Percentiles rank a stretch among this genome's conserved stretches.
These are phyloP conservation scores for Bonia amplexicaulis DNA, from an alignment of 176 grass and related monocot genomes.

Conservation along the genomic window DNA sequence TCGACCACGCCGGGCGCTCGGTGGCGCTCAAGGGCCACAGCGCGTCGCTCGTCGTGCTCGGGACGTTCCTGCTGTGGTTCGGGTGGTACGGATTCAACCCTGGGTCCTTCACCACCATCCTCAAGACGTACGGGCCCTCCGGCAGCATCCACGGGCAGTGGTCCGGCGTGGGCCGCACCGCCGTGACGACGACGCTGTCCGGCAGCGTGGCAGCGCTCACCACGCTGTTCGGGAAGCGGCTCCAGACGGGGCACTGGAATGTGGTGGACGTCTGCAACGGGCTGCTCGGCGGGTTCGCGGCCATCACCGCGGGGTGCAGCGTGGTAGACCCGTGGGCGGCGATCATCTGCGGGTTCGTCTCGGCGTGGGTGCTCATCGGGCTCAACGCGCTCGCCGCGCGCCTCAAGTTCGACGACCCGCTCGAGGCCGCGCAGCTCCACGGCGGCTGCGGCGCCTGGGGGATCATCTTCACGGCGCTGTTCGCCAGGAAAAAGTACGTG, in stretches of 20 bases:
- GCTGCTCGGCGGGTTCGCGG: slow-evolving; percentile 87
- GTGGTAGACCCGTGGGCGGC: slow-evolving; percentile 95
- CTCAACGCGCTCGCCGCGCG: slow-evolving; percentile 62
- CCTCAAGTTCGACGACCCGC: slow-evolving; percentile 86
- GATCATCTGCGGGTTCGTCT: slow-evolving; percentile 88
- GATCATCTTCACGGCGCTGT: slow-evolving; percentile 85
- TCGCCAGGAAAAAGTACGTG: slow-evolving; percentile 66
- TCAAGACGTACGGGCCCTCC: slow-evolving; percentile 62
- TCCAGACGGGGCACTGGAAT: slow-evolving; percentile 96
- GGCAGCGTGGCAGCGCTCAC: slow-evolving; percentile 87
- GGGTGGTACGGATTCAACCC: slow-evolving; percentile 97
- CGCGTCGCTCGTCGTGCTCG: slow-evolving; percentile 81
- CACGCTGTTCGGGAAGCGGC: slow-evolving; percentile 83
- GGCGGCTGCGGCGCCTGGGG: slow-evolving; percentile 91
- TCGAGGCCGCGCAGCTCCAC: slow-evolving; percentile 95
- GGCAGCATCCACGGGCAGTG: slow-evolving; percentile 79
- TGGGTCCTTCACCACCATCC: slow-evolving; percentile 74
- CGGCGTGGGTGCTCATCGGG: slow-evolving; percentile 90
- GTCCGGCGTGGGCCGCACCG: slow-evolving; percentile 90
- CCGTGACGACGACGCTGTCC: slow-evolving; percentile 81
- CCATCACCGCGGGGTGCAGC: slow-evolving; percentile 84
- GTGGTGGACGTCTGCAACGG: slow-evolving; percentile 91
- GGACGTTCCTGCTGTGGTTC: slow-evolving; percentile 94
- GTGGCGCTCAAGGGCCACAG: slow-evolving; percentile 86
- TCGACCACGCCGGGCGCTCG: slow-evolving; percentile 66